phyloP scores from a whole-genome alignment of 768 basidiomycete genomes.

The Tylopilus felleus region DNA sequence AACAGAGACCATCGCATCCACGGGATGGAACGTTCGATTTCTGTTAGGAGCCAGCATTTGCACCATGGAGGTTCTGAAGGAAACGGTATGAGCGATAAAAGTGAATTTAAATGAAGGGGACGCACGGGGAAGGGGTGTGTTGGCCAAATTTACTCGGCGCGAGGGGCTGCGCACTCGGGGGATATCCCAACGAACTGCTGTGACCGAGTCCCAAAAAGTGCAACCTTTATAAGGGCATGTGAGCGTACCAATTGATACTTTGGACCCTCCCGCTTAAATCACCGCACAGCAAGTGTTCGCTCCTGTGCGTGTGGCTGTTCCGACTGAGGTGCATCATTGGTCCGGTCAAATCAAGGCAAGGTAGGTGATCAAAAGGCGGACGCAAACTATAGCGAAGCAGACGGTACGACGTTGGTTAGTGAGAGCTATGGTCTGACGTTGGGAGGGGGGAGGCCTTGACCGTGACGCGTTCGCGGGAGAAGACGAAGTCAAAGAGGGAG shows the following conservation, averaged over 20 bases:
- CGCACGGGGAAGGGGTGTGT: constrained; percentile 4
- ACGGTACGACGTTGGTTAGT: background rate
- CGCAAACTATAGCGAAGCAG: background rate
- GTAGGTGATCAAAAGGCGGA: background rate
- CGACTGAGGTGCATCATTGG: background rate
- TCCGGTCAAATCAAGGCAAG: background rate
- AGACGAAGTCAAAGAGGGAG: background rate
- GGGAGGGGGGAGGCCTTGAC: background rate
- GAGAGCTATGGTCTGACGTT: background rate
- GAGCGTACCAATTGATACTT: constrained; percentile 11
- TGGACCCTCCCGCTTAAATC: background rate
- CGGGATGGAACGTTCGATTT: background rate
- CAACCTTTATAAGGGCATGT: constrained; percentile 13
- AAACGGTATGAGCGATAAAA: background rate
- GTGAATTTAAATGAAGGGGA: background rate
- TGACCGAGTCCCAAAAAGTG: constrained; percentile 6
- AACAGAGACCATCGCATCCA: constrained; percentile 4
- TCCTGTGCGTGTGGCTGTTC: constrained; percentile 23
- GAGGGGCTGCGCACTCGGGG: background rate
- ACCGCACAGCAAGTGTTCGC: constrained; percentile 14
- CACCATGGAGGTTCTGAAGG: constrained; percentile 7
- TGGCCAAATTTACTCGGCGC: background rate
- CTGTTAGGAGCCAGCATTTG: background rate
- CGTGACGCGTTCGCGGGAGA: background rate
- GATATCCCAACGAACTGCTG: constrained; percentile 2